phyloP scores from a whole-genome alignment of 345 rosid species.

The Mangifera indica region DNA sequence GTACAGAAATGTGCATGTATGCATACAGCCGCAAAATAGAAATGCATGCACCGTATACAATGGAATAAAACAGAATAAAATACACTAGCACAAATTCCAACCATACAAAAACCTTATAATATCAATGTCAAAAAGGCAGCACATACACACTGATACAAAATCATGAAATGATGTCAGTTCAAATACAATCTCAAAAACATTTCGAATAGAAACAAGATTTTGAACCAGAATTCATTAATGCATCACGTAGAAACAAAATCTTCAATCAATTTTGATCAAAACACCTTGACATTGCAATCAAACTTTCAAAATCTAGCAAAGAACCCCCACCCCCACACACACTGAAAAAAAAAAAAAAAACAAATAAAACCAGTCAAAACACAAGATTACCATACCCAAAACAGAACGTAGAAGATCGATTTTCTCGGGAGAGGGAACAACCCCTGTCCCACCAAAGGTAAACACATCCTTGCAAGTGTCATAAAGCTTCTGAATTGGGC shows the following conservation, averaged over 20 bases:
- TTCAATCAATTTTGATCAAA: background rate
- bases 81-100: slow-evolving; percentile 12
- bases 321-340: slow-evolving; percentile 4
- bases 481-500: slow-evolving; percentile 64
- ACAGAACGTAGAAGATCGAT: slow-evolving; percentile 55
- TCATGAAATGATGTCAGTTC: slow-evolving; percentile 3
- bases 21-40: background rate
- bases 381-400: slow-evolving; percentile 56
- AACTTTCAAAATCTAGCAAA: background rate
- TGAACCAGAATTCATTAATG: background rate
- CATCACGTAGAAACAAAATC: background rate
- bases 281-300: slow-evolving; percentile 4
- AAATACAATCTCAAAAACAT: background rate
- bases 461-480: slow-evolving; percentile 77
- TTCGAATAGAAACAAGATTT: background rate
- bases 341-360: background rate
- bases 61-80: slow-evolving; percentile 14
- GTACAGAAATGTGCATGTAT: background rate
- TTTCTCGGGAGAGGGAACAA: slow-evolving; percentile 61
- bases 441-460: slow-evolving; percentile 40
- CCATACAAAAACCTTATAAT: background rate
- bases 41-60: slow-evolving; percentile 8
- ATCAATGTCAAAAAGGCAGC: background rate
- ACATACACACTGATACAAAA: background rate
- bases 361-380: background rate